Evolutionary conservation across 257 asterid species (phyloP), one percentile per base, ranked within the genome.

Genomic region (Nicotiana noctiflora): DNA sequence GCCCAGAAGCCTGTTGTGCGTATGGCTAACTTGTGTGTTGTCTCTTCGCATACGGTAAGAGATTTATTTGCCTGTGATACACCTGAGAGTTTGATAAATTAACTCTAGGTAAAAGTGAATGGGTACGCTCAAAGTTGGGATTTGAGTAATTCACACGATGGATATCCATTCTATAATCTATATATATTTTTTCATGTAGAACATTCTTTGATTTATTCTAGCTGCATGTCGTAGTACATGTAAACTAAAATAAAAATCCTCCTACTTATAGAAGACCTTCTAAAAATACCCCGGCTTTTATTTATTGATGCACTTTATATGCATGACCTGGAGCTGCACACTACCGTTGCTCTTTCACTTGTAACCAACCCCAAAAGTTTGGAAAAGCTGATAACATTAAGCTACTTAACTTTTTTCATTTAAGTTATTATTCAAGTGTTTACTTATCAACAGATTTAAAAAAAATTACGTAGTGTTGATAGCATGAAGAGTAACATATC

Each of bases 1-100:
- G 90, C 95, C 44, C 86, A 89, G 79, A 96, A 96, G 87, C 91
- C 97, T 77, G 98, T 94, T 83, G 99, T 96, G 78, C 97, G 97
- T 40, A 96, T 96, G 99, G 99, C 99, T 86, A 96, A 96, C 87
- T 86, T 96, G 86, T 96, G 98, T 80, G 98, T 96, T 78, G 97
- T 96, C 81, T 94, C 98, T 18, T 86, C 98, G 8, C 99, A 96
- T 81, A 90, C 95, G 88, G 99, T 93, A 95, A 88, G 92, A 80
- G 60, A 84, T 87, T 72, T 75, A 67, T 83, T 82, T 56, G 76
- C 75, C 81, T 75, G 21, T 46, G 29, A 19, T 75, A 13, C 53
- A 63, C 27, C 14, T 14, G 77, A 74, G 78, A 23, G 44, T 74
- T 74, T 23, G 44, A 74, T 74, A 14, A 46, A 32, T 74, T 23